Base-by-base conservation (phyloP, 169 alveolate species). In the Eimeria brunetti region DNA sequence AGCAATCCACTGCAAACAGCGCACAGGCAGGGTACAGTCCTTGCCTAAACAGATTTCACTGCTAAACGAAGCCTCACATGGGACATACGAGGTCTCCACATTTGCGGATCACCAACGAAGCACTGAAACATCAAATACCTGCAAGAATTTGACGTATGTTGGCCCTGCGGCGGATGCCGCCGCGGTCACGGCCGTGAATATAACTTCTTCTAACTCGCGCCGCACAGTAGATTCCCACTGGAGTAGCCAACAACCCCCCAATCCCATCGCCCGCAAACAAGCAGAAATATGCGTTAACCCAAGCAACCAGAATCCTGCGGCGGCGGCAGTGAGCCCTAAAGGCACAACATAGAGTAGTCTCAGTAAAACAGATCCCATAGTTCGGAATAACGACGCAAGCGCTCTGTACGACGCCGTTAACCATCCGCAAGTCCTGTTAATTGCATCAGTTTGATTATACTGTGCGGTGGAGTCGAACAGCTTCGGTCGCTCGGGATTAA, bases 121-220 rank as follows among this genome's bases (percentile, higher is more conserved):
- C 56, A 38, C 9, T 11, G 53, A 36, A 18, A 73, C 38, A 53
- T 18, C 27, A 33, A 36, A 60, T 58, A 75, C 95, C 85, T 58
- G 89, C 78, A 89, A 24, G 27, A 58, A 73, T 51, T 71, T 75
- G 36, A 75, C 95, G 78, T 75, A 89, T 24, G 88, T 73, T 51
- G 88, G 80, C 30, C 95, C 95, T 41, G 86, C 95, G 14, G 93
- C 93, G 46, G 93, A 86, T 1, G 93, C 93, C 33, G 93, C 93
- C 46, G 93, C 93, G 2, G 93, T 86, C 69, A 86, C 93, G 16
- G 93, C 83, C 62, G 83, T 62, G 64, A 86, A 86, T 33, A 86
- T 86, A 22, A 86, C 64, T 46, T 86, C 93, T 86, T 86, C 93
- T 36, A 86, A 56, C n/a, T 86, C 93, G 67, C 83, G 83, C 38